phyloP scores from a whole-genome alignment of 163 green algal species.

The Scenedesmus sp. region DNA sequence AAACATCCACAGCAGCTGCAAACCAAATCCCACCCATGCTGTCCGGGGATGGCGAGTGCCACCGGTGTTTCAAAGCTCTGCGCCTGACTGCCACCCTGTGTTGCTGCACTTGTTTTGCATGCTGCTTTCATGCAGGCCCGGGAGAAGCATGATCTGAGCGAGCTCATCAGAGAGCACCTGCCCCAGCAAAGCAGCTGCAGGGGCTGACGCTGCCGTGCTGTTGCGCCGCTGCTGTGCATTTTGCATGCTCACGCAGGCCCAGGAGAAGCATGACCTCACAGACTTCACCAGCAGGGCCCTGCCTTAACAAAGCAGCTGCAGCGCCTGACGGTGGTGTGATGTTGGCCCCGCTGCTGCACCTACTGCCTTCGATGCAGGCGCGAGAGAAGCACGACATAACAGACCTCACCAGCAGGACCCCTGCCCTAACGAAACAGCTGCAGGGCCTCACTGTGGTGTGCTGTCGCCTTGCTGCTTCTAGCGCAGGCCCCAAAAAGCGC shows the following conservation, averaged over 20 bases:
- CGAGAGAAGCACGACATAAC: background rate
- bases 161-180: background rate
- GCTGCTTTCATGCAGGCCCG: background rate
- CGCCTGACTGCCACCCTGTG: too few relatives aligned
- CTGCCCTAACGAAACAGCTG: background rate
- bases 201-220: background rate
- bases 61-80: too few relatives aligned
- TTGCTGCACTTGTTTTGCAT: too few relatives aligned
- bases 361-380: background rate
- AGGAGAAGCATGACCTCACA: background rate
- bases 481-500: background rate
- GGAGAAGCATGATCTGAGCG: background rate
- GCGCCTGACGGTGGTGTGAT: background rate
- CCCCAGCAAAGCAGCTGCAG: background rate
- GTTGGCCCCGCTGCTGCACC: background rate
- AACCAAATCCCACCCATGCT: too few relatives aligned
- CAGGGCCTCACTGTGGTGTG: background rate
- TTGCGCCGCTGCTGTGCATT: background rate
- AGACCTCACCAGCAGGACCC: background rate
- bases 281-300: background rate
- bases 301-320: background rate
- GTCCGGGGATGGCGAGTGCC: too few relatives aligned
- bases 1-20: background rate
- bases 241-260: background rate
- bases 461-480: background rate